These are phyloP conservation scores for Coemansia sp. DNA, from an alignment of 192 early-diverging fungal genomes.

Conservation along the genomic window DNA sequence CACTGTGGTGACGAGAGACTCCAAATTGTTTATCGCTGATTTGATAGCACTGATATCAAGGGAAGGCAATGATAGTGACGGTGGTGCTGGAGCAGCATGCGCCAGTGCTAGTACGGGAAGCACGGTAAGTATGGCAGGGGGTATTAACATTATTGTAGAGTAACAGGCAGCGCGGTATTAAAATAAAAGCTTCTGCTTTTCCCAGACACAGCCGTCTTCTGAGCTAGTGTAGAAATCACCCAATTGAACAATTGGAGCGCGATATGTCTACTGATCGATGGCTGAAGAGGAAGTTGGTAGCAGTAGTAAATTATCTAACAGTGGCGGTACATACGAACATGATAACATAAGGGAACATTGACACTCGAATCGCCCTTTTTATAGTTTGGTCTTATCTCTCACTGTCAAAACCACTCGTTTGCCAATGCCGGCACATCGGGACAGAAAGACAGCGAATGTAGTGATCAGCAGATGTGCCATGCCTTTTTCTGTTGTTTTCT, in stretches of 20 bases:
- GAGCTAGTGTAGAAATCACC: not conserved
- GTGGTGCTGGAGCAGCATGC: not conserved
- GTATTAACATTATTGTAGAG: not conserved
- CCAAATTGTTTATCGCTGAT: not conserved
- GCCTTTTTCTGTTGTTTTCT: not conserved
- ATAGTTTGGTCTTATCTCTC: not conserved
- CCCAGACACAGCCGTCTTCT: not conserved
- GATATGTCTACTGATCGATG: slow-evolving; percentile 1
- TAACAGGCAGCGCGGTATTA: not conserved
- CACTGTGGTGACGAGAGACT: not conserved
- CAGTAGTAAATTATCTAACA: slow-evolving; percentile 2
- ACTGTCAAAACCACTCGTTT: not conserved
- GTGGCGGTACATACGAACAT: not conserved
- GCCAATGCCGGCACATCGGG: not conserved
- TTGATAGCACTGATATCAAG: not conserved
- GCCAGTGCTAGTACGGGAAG: not conserved
- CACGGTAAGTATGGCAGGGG: not conserved
- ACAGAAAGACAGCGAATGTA: not conserved
- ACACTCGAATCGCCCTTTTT: not conserved
- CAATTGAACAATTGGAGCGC: not conserved
- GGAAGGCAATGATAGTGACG: not conserved
- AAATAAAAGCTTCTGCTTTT: not conserved
- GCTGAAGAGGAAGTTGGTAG: not conserved
- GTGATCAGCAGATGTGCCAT: not conserved
- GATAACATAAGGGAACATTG: not conserved